Conservation (phyloP, 2,329 filamentous ascomycete species). For the Alternaria infectoria region DNA sequence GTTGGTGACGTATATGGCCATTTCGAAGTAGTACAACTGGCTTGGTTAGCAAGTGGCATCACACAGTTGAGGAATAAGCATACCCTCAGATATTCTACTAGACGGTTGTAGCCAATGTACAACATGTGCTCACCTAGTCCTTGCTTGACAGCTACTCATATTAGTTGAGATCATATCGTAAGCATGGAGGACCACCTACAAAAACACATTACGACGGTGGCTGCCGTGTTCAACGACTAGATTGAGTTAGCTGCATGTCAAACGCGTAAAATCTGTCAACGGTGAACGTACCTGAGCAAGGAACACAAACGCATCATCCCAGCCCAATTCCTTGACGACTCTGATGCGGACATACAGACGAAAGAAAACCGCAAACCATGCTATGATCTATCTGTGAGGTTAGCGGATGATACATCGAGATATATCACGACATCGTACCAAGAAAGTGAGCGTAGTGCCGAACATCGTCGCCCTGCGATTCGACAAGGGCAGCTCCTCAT, state of each 20-base stretch:
- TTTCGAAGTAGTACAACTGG: constrained; percentile 39
- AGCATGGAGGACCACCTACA: constrained; percentile 24
- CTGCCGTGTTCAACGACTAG: constrained; percentile 35
- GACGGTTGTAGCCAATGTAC: constrained; percentile 20
- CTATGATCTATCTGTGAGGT: constrained; percentile 25
- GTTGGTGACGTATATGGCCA: constrained; percentile 38
- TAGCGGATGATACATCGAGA: constrained; percentile 2
- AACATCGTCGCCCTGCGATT: constrained; percentile 36
- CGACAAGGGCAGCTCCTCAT: constrained; percentile 35
- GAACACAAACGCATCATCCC: constrained; percentile 44
- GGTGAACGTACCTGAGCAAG: constrained; percentile 32
- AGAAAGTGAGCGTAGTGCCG: constrained; percentile 32
- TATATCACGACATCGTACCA: constrained; percentile 21
- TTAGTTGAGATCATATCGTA: constrained; percentile 5
- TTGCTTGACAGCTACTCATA: constrained; percentile 30
- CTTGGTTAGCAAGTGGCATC: background rate
- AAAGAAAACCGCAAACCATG: constrained; percentile 36
- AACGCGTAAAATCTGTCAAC: background rate
- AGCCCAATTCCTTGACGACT: constrained; percentile 42
- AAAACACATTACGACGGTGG: constrained; percentile 28
- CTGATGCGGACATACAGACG: constrained; percentile 38
- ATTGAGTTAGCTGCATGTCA: background rate
- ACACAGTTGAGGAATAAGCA: background rate
- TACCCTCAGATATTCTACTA: constrained; percentile 26
- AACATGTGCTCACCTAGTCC: constrained; percentile 45